phyloP scores from a whole-genome alignment of 495 filamentous ascomycete species.

The Aspergillus kassunensis region DNA sequence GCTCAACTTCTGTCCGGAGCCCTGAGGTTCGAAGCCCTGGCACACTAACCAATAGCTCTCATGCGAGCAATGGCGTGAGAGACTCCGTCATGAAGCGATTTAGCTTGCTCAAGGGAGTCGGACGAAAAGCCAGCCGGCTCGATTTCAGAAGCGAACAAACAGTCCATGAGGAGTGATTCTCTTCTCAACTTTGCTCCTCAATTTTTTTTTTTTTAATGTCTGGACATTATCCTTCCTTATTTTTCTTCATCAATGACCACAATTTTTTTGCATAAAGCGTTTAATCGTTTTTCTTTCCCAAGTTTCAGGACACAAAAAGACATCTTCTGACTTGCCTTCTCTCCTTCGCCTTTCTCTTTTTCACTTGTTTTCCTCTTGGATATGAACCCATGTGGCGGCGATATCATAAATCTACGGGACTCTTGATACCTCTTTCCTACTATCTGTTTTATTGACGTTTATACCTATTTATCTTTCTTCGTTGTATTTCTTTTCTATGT shows the following conservation, averaged over 20 bases:
- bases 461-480: conserved; percentile 10
- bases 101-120: conserved; percentile 44
- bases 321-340: neutral
- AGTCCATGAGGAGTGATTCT: conserved; percentile 36
- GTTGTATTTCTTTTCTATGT: conserved; percentile 5
- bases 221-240: conserved; percentile 20
- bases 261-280: conserved; percentile 16
- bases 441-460: neutral
- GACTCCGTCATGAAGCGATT: conserved; percentile 48
- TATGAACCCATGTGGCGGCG: conserved; percentile 11
- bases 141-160: conserved; percentile 34
- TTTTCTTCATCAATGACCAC: conserved; percentile 1
- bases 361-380: conserved; percentile 1
- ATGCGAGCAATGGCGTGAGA: conserved; percentile 28
- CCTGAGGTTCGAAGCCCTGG: conserved; percentile 17
- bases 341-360: conserved; percentile 5
- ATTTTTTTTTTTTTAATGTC: conserved; percentile 19
- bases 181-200: too few relatives aligned
- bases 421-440: neutral
- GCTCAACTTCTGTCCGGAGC: conserved; percentile 16
- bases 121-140: conserved; percentile 42
- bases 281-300: conserved; percentile 9
- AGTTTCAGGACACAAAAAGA: neutral
- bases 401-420: conserved; percentile 4
- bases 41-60: conserved; percentile 6